Evolutionary conservation across 1,139 yeast genomes (phyloP), one percentile per base, ranked within the genome.

Genomic region (Saccharomycopsis crataegensis): DNA sequence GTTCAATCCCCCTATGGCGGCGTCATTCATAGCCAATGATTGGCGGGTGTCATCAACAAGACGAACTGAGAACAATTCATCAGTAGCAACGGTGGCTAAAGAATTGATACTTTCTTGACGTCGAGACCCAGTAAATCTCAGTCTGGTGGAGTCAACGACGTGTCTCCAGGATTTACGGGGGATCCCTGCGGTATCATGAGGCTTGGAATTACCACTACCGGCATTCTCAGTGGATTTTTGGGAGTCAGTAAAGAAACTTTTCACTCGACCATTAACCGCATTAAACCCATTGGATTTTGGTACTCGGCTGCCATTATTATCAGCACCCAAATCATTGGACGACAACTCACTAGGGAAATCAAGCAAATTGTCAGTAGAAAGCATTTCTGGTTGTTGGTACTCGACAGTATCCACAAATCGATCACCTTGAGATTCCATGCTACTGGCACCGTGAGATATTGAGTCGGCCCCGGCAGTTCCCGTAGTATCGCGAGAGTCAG

Each of bases 21-120:
- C 40, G 5, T 36, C 16, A 17, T 17, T 22, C 14, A 62, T 32
- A 8, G 16, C 48, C 8, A 48, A 28, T 22, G 28, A 22, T 22
- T 22, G 28, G 28, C 28, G 28, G 28, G 28, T 71, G 60, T 82
- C 85, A 28, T 82, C 86, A 31, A 88, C 91, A 50, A 88, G 71
- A 62, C 91, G 78, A 43, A 93, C 89, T 8, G 90, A 85, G 63
- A 89, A 77, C 48, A 90, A 74, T 66, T 89, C 94, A 55, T 84
- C 90, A 0, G 96, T 87, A 49, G 93, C 83, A 33, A 90, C 93
- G 0, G 96, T 89, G 40, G 93, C 91, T 59, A 86, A 64, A 0
- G 96, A 86, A 38, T 78, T 79, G 57, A 80, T 74, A 17, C 94
- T 86, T 50, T 79, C 80, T 61, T 86, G 76, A 48, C 62, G 59